Conservation (phyloP, 129 eudicot genomes). For the Gnaphalium uliginosum region DNA sequence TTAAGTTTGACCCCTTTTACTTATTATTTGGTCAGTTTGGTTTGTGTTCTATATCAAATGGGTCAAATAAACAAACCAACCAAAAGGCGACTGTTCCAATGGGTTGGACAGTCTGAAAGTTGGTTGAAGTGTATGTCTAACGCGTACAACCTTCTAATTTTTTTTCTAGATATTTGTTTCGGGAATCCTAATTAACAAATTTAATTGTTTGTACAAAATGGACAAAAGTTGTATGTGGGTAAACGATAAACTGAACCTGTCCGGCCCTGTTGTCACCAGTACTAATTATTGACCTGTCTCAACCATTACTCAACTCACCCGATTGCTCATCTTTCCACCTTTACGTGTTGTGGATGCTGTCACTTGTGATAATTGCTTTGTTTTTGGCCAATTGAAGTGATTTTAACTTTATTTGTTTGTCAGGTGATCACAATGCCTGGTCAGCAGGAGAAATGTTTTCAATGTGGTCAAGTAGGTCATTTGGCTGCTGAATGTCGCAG, state of each 20-base stretch:
- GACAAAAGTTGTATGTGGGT: neutral
- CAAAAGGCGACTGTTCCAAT: neutral
- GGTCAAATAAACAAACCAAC: neutral
- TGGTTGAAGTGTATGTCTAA: neutral
- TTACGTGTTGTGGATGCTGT: neutral
- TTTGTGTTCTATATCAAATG: neutral
- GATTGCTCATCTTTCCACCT: neutral
- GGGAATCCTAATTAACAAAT: neutral
- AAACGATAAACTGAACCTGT: neutral
- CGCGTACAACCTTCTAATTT: neutral
- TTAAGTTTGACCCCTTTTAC: neutral
- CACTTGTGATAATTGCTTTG: conserved; percentile 3
- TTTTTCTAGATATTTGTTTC: neutral
- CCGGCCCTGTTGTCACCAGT: neutral
- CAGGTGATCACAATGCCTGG: conserved; percentile 87
- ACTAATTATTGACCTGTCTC: neutral
- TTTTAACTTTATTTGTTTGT: conserved; percentile 12
- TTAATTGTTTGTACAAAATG: neutral
- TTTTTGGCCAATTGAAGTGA: conserved; percentile 11
- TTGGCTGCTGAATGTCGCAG: conserved; percentile 92
- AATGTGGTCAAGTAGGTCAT: conserved; percentile 90
- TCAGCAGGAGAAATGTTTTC: conserved; percentile 92
- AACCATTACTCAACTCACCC: neutral
- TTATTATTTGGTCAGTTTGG: neutral
- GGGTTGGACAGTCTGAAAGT: neutral